Percentiles rank a stretch among this genome's conserved stretches.
Conservation (phyloP, 345 rosid species). For the Eucalyptus caleyi region DNA sequence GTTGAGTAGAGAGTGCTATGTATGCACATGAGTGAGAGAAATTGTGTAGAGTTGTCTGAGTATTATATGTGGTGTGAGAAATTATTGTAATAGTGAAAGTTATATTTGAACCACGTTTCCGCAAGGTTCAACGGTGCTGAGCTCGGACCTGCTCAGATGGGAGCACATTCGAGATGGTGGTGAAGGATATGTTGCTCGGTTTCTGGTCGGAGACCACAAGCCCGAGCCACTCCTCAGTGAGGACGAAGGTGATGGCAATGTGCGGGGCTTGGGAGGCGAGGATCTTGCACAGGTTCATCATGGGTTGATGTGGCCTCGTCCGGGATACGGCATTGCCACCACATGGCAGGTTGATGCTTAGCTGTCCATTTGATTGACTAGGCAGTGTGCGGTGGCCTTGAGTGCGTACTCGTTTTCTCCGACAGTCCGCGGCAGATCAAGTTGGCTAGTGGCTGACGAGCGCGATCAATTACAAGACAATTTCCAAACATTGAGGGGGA, state of each 20-base stretch:
- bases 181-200: background rate
- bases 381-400: background rate
- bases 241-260: conserved; percentile 6
- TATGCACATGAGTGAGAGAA: too few relatives aligned
- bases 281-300: conserved; percentile 22
- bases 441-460: background rate
- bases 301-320: conserved; percentile 19
- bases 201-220: background rate
- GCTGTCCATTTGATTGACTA: background rate
- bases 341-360: background rate
- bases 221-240: conserved; percentile 19
- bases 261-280: conserved; percentile 1
- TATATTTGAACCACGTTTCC: too few relatives aligned
- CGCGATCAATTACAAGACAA: background rate
- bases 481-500: background rate
- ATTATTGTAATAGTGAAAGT: too few relatives aligned
- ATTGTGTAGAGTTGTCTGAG: too few relatives aligned
- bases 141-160: conserved; percentile 15
- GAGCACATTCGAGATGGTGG: conserved; percentile 7
- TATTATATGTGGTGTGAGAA: too few relatives aligned
- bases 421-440: background rate
- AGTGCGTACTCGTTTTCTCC: background rate
- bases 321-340: conserved; percentile 20
- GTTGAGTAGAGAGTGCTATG: too few relatives aligned
- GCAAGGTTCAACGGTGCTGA: too few relatives aligned